Evolutionary conservation across 768 basidiomycete species (phyloP).

Genomic region (Leccinum incarnatum): DNA sequence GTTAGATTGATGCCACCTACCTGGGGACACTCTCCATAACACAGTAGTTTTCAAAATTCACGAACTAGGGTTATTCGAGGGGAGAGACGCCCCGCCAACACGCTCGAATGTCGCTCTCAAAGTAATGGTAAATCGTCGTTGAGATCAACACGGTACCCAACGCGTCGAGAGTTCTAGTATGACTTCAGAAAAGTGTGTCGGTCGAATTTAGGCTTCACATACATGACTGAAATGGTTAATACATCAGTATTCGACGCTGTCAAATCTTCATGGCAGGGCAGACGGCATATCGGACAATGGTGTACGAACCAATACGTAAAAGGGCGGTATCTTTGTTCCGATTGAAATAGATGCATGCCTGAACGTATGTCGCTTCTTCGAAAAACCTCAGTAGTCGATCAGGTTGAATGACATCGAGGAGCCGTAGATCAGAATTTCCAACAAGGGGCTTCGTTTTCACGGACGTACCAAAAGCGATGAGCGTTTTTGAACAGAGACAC

Average conservation of each 20-base stretch:
- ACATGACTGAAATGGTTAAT: not conserved
- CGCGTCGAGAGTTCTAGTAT: not conserved
- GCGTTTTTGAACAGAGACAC: not conserved
- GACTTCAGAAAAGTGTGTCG: not conserved
- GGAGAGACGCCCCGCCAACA: not conserved
- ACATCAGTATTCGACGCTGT: not conserved
- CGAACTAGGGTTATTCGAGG: not conserved
- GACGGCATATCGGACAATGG: not conserved
- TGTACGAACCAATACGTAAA: not conserved
- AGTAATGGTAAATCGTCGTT: constrained; percentile 1
- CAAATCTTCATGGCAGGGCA: not conserved
- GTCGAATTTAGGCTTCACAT: not conserved
- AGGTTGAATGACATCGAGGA: not conserved
- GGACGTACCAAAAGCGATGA: not conserved
- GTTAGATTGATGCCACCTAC: not conserved
- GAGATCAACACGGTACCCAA: not conserved
- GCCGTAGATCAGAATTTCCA: not conserved
- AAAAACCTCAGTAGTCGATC: constrained; percentile 1
- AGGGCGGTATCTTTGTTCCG: not conserved
- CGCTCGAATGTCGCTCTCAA: constrained; percentile 1
- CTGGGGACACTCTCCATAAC: not conserved
- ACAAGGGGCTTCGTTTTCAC: not conserved
- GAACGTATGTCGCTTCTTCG: not conserved
- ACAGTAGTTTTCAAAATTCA: not conserved
- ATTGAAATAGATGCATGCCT: not conserved